These are phyloP conservation scores for Tolypocladium capitatum DNA, from an alignment of 2,329 filamentous ascomycete species.

Conservation along the genomic window DNA sequence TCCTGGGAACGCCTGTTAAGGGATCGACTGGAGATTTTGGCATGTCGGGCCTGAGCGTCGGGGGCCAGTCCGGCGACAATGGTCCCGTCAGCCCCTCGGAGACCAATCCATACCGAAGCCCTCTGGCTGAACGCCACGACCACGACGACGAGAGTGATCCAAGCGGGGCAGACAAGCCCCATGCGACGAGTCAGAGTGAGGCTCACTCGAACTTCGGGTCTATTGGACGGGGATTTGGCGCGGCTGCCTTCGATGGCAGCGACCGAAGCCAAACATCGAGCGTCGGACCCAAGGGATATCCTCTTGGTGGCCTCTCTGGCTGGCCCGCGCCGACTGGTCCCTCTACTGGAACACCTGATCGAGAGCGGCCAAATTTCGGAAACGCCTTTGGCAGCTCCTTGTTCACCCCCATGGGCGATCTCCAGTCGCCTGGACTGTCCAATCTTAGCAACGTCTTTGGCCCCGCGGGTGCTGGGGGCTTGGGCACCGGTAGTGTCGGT, in stretches of 20 bases:
- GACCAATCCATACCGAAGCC: constrained; percentile 93
- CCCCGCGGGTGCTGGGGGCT: constrained; percentile 38
- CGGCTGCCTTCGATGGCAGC: constrained; percentile 51
- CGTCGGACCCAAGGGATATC: constrained; percentile 64
- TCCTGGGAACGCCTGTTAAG: constrained; percentile 42
- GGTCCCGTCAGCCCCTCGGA: constrained; percentile 82
- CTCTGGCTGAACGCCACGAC: constrained; percentile 59
- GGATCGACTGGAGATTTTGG: constrained; percentile 45
- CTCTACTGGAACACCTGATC: constrained; percentile 54
- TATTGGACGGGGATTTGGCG: constrained; percentile 36
- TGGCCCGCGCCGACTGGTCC: constrained; percentile 44
- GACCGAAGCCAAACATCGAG: constrained; percentile 92
- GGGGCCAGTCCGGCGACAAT: constrained; percentile 41
- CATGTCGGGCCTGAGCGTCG: constrained; percentile 46
- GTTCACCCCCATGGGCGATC: constrained; percentile 63
- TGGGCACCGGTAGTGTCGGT: constrained; percentile 52
- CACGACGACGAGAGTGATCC: constrained; percentile 49
- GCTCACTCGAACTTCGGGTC: constrained; percentile 38
- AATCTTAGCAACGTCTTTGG: constrained; percentile 60
- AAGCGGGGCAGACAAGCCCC: constrained; percentile 31
- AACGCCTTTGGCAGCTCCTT: constrained; percentile 65
- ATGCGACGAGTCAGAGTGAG: constrained; percentile 27
- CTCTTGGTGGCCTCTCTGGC: constrained; percentile 48
- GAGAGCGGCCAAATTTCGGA: constrained; percentile 42
- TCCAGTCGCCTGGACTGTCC: constrained; percentile 61